Conservation (phyloP, 2,329 filamentous ascomycete species). For the Mariannaea sp. region DNA sequence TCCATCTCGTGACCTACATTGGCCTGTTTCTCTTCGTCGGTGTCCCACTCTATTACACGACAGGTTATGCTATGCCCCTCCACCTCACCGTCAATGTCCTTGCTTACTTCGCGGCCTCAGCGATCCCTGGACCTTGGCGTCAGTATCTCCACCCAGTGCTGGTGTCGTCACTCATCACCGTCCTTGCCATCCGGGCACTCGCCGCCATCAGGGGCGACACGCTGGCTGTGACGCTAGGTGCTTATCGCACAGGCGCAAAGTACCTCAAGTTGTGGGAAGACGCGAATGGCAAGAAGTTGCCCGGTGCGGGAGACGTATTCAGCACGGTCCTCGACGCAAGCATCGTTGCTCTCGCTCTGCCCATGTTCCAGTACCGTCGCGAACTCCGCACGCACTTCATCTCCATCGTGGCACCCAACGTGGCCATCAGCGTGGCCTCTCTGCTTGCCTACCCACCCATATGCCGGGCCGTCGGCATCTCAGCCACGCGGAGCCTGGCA, state of each 20-base stretch:
- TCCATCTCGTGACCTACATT: constrained; percentile 53
- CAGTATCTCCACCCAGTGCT: constrained; percentile 63
- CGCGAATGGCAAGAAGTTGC: constrained; percentile 35
- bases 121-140: constrained; percentile 53
- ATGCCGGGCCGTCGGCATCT: constrained; percentile 60
- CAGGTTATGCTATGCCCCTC: constrained; percentile 56
- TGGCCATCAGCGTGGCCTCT: constrained; percentile 56
- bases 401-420: constrained; percentile 58
- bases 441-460: constrained; percentile 62
- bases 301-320: constrained; percentile 63
- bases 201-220: constrained; percentile 50
- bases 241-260: constrained; percentile 57
- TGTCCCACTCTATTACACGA: constrained; percentile 58
- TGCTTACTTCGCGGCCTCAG: constrained; percentile 55
- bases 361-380: constrained; percentile 64
- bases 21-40: constrained; percentile 55
- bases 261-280: constrained; percentile 58
- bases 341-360: constrained; percentile 63
- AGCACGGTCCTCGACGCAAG: constrained; percentile 59
- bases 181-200: constrained; percentile 58
- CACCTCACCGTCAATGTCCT: constrained; percentile 56
- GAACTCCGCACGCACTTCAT: constrained; percentile 59
- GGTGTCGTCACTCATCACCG: constrained; percentile 57
- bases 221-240: constrained; percentile 48
- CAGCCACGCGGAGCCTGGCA: constrained; percentile 55